Base-by-base conservation (phyloP, 805 yeast genomes). In the Kodamaea restingae region DNA sequence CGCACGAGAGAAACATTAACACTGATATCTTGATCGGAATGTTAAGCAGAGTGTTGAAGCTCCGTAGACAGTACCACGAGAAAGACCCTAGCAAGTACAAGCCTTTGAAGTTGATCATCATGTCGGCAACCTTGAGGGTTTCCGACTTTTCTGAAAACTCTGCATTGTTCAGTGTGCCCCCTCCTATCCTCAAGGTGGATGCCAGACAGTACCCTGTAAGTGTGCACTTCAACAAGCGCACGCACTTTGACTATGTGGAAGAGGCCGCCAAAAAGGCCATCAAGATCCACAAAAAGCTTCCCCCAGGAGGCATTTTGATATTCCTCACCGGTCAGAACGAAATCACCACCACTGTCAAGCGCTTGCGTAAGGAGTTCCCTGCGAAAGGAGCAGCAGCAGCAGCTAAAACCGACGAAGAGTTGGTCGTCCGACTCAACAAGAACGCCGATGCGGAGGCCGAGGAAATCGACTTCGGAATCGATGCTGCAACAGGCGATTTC, bases 51-150 rank as follows among this genome's bases (percentile, higher is more conserved):
- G 83, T 90, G 12, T 76, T 88, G 44, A 78, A 73, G 47, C 70
- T 91, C 28, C 78, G 99, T 52, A 51, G 73, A 40, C 71, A 75
- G 45, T 72, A 76, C 36, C 69, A 71, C 51, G 53, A 47, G 2
- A 57, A 71, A 38, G 65, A 79, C 46, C 80, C 84, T 2, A 30
- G 38, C 0, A 67, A 64, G 20, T 60, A 63, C 51, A 77, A 73
- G 45, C 88, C 84, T 9, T 68, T 93, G 43, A 93, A 91, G 58
- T 63, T 93, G 42, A 76, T 93, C 18, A 82, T 93, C 51, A 93
- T 93, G 99, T 90, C 98, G 32, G 99, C 99, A 12, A 93, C 99
- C 0, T 71, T 93, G 43, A 73, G 98, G 51, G 98, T 93, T 1
- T 65, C 91, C 11, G 99, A 93, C 59, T 93, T 93, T 55, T 79